phyloP scores from a whole-genome alignment of 805 yeast species.

The Metschnikowia cerradonensis region DNA sequence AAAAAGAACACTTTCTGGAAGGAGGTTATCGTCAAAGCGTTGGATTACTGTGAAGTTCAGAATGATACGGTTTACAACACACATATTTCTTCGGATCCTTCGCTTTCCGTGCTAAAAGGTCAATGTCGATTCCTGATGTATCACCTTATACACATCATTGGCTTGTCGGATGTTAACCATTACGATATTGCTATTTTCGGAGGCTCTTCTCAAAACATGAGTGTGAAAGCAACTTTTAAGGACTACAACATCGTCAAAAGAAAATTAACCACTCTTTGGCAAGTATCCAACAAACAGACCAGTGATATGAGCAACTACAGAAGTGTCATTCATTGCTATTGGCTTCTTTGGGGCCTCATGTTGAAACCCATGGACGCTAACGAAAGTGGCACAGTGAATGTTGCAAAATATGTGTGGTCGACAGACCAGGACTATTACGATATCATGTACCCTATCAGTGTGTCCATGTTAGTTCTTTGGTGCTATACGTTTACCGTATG shows the following conservation, averaged over 20 bases:
- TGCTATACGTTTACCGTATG: conserved; percentile 31
- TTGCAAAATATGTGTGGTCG: conserved; percentile 25
- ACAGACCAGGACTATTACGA: conserved; percentile 36
- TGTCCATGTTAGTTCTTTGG: conserved; percentile 40
- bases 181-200: conserved; percentile 75
- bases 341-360: conserved; percentile 39
- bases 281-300: conserved; percentile 9
- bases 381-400: conserved; percentile 15
- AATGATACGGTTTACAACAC: conserved; percentile 32
- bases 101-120: conserved; percentile 6
- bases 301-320: conserved; percentile 31
- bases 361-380: conserved; percentile 21
- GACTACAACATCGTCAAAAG: conserved; percentile 33
- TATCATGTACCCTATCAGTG: conserved; percentile 32
- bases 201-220: conserved; percentile 71
- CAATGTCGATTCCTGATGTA: conserved; percentile 64
- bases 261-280: conserved; percentile 34
- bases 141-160: conserved; percentile 68
- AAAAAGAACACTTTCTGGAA: conserved; percentile 49
- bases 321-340: conserved; percentile 36
- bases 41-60: conserved; percentile 57
- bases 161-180: conserved; percentile 59
- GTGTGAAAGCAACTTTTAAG: conserved; percentile 35
- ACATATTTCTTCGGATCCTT: conserved; percentile 5
- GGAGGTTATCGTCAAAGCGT: conserved; percentile 62